Percentiles rank a stretch among this genome's conserved stretches.
Evolutionary conservation across 192 early-diverging fungal genomes (phyloP).

Genomic region (Endogone sp.): DNA sequence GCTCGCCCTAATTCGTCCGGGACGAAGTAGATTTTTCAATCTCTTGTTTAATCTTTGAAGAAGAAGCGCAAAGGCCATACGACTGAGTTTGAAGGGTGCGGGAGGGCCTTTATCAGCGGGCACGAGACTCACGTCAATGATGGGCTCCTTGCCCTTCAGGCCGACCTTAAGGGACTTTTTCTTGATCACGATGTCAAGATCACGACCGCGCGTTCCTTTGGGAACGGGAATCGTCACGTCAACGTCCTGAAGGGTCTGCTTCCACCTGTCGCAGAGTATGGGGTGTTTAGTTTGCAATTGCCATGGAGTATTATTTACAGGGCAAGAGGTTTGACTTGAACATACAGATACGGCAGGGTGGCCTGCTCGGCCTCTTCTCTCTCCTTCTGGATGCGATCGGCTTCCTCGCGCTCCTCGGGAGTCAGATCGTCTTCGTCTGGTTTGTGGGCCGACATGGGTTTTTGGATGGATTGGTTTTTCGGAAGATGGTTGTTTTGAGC

Average conservation of each 20-base stretch:
- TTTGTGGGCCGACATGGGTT: no score
- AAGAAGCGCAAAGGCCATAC: no score
- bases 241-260: constrained; percentile 82
- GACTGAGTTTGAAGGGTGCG: constrained; percentile 7
- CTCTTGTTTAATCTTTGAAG: no score
- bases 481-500: no score
- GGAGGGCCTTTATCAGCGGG: neutral
- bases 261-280: constrained; percentile 44
- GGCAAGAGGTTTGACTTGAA: no score
- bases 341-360: constrained; percentile 25
- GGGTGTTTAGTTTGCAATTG: neutral
- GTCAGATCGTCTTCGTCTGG: constrained; percentile 52
- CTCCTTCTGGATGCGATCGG: constrained; percentile 33
- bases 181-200: constrained; percentile 65
- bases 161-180: constrained; percentile 62
- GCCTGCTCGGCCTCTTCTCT: constrained; percentile 58
- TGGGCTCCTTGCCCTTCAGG: constrained; percentile 68
- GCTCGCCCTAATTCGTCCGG: constrained; percentile 72
- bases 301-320: neutral
- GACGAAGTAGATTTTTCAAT: neutral
- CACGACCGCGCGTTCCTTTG: constrained; percentile 62
- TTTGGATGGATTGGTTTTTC: no score
- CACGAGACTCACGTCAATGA: constrained; percentile 55
- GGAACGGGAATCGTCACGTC: constrained; percentile 69
- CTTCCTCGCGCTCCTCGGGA: constrained; percentile 38